phyloP scores from a whole-genome alignment of 1,139 yeast species.

The Blastobotrys apis region DNA sequence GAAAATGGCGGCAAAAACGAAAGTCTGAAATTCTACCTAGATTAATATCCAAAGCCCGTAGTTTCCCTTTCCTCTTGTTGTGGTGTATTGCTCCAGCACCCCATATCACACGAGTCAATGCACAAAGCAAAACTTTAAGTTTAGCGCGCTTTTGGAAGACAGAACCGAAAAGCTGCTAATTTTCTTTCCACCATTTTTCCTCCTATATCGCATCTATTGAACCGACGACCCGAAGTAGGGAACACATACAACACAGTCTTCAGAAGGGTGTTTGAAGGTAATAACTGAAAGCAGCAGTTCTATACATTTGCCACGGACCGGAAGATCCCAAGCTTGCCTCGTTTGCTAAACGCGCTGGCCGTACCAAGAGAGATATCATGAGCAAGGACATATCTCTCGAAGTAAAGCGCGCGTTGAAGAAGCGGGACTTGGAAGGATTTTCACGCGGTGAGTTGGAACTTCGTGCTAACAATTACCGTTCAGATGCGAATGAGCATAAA shows the following conservation, averaged over 20 bases:
- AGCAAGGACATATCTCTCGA: neutral
- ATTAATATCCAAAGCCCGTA: neutral
- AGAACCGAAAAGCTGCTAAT: too few relatives aligned
- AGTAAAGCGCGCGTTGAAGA: neutral
- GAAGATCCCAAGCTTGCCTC: neutral
- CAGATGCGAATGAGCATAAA: neutral
- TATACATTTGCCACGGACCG: neutral
- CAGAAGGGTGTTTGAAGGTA: neutral
- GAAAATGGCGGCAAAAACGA: neutral
- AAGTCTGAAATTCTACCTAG: neutral
- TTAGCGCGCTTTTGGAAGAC: too few relatives aligned
- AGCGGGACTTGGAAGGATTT: slow-evolving; percentile 2
- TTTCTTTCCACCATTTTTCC: too few relatives aligned
- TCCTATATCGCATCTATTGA: too few relatives aligned
- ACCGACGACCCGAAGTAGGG: too few relatives aligned
- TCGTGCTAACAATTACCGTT: slow-evolving; percentile 9
- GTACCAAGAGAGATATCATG: neutral
- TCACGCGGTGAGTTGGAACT: slow-evolving; percentile 4
- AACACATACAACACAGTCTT: too few relatives aligned
- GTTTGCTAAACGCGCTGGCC: neutral
- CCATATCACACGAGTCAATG: too few relatives aligned
- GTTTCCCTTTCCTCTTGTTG: too few relatives aligned
- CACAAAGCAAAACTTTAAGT: too few relatives aligned
- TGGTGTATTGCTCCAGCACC: too few relatives aligned
- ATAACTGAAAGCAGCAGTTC: neutral